Conservation (phyloP, 495 filamentous ascomycete species). For the Glutinoglossum americanum region DNA sequence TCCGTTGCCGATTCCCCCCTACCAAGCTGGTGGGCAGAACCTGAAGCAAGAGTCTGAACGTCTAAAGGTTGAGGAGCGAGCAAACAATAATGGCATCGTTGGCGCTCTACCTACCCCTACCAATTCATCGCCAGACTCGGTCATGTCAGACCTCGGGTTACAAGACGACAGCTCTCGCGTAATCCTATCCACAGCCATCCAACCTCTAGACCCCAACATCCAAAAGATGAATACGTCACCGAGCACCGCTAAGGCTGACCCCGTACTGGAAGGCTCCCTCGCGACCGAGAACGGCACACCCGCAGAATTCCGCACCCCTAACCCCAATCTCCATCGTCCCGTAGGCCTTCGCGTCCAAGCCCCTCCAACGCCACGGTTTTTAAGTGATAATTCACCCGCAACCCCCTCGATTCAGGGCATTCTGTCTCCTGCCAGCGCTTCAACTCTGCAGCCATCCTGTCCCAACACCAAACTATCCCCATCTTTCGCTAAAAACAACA, state of each 20-base stretch:
- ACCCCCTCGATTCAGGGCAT: constrained; percentile 17
- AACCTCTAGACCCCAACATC: background rate
- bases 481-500: constrained; percentile 22
- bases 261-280: background rate
- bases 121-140: background rate
- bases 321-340: constrained; percentile 10
- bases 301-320: background rate
- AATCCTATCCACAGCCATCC: background rate
- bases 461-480: constrained; percentile 19
- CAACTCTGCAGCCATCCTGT: constrained; percentile 31
- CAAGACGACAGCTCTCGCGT: background rate
- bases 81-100: background rate
- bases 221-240: background rate
- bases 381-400: background rate
- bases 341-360: constrained; percentile 29
- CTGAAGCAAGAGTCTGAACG: background rate
- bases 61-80: background rate
- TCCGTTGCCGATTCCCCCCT: constrained; percentile 6
- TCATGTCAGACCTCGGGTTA: background rate
- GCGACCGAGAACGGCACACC: background rate
- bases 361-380: constrained; percentile 18
- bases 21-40: background rate
- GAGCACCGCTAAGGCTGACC: background rate
- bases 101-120: constrained; percentile 5
- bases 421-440: constrained; percentile 10